Percentiles rank a stretch among this genome's conserved stretches.
Conservation (phyloP, 805 yeast species). For the Yarrowia hollandica region DNA sequence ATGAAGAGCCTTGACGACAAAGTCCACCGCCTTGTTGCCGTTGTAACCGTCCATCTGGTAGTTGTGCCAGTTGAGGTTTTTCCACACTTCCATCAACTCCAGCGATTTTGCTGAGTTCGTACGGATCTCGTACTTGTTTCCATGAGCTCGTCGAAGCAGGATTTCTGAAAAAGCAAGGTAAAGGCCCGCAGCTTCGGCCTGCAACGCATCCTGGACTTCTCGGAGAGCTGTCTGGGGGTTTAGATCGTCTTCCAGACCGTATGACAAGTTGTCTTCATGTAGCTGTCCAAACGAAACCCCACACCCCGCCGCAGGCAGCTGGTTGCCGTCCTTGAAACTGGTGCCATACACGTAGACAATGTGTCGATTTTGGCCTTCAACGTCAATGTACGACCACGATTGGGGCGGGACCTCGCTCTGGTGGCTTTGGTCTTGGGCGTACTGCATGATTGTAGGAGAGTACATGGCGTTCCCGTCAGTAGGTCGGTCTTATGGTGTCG, state of each 20-base stretch:
- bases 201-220: neutral
- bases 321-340: neutral
- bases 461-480: too few relatives aligned
- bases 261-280: neutral
- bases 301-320: neutral
- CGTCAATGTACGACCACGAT: constrained; percentile 1
- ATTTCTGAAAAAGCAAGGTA: neutral
- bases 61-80: neutral
- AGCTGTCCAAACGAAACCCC: neutral
- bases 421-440: too few relatives aligned
- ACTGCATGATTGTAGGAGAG: neutral
- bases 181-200: constrained; percentile 1
- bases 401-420: neutral
- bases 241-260: neutral
- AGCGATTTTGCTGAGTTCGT: neutral
- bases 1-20: neutral
- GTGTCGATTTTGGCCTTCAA: neutral
- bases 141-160: neutral
- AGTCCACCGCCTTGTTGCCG: constrained; percentile 7
- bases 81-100: neutral
- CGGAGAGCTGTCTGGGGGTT: neutral
- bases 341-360: constrained; percentile 17
- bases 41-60: neutral
- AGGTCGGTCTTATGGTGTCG: too few relatives aligned
- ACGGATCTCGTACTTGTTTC: neutral